Evolutionary conservation across 2,329 filamentous ascomycete species (phyloP), one percentile per base, ranked within the genome.

Genomic region (Paecilomyces variotii): DNA sequence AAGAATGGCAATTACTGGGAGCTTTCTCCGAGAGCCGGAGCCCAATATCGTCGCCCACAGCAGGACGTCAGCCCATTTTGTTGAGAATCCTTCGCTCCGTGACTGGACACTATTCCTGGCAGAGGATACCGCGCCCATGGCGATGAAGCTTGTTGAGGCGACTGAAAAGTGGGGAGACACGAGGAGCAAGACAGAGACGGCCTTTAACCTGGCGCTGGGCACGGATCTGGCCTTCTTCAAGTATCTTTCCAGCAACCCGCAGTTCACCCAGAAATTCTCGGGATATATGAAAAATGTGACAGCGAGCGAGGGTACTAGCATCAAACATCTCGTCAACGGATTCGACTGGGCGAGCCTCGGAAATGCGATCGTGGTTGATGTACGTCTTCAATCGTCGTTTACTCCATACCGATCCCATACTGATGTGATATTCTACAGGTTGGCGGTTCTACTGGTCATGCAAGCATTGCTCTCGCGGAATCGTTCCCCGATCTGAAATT

Each of bases 401-500:
- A n/a, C 12, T 24, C 3, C 54, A 6, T 58, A 6, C 30, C 10
- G 30, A 32, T 5, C 10, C 10, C 30, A 32, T 32, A 10, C 5
- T 6, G 30, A 32, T 6, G 10, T 6, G 30, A 32, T 6, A 32
- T 32, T 32, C 1, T 51, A 19, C 57, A 68, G 63, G 59, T 71
- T 26, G 84, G 84, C 9, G 84, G 84, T 2, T 82, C 80, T 19
- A 80, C 82, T 56, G 84, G 84, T 0, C 82, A 84, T 53, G 79
- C 81, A n/a, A 79, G 76, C 53, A 75, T 82, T n/a, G 81, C 79
- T 2, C 71, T 87, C 51, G 84, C 82, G 1, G 73, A 74, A 60
- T 71, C 69, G 57, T 84, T 79, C 70, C 74, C 75, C 53, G 75
- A 79, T 45, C 76, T 84, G 63, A 76, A 73, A 53, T 84, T 85